Evolutionary conservation across 768 basidiomycete species (phyloP), one percentile per base, ranked within the genome.

Genomic region (Hygrocybe punicea): DNA sequence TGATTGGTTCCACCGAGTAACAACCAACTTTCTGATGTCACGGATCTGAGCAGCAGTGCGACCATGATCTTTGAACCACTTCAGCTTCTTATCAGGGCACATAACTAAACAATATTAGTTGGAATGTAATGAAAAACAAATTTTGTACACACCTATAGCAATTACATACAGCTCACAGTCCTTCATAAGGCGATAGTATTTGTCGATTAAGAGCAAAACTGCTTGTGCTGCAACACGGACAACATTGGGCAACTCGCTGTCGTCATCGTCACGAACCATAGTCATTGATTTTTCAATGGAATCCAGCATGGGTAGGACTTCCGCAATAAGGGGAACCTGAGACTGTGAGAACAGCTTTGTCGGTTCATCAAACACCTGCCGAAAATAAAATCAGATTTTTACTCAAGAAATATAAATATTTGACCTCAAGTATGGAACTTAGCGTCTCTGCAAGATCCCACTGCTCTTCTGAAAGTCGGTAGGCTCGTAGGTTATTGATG

Each of bases 401-500:
- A 13, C 39, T 40, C 19, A 19, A 48, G 23, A 48, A 24, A 48
- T 48, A 17, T 23, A 24, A 23, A 14, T 29, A 29, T 29, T 13
- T 48, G 16, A 48, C 25, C 23, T 48, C 25, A 48, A 48, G 25
- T 24, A 48, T 24, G 14, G 16, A 13, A 24, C 13, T 24, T 16
- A 48, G 46, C 23, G 16, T 24, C 25, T 48, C 23, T 16, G 46
- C 46, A n/a, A 48, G 46, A 14, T n/a, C 25, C 46, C 46, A 48
- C 25, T 48, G 46, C 4, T 24, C 19, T 21, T 48, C 40, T 9
- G 64, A 61, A 14, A 73, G 58, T 0, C 34, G 33, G 53, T 67
- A 73, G 25, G 57, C 57, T 9, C 35, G 17, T 1, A 73, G 59
- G 4, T 60, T 57, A 37, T 57, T 33, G 5, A 51, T 29, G 1